A percentile compares a stretch with the other conserved stretches of the same genome.
Conservation (phyloP, 2,329 filamentous ascomycete species). For the Hypoxylon sp. region DNA sequence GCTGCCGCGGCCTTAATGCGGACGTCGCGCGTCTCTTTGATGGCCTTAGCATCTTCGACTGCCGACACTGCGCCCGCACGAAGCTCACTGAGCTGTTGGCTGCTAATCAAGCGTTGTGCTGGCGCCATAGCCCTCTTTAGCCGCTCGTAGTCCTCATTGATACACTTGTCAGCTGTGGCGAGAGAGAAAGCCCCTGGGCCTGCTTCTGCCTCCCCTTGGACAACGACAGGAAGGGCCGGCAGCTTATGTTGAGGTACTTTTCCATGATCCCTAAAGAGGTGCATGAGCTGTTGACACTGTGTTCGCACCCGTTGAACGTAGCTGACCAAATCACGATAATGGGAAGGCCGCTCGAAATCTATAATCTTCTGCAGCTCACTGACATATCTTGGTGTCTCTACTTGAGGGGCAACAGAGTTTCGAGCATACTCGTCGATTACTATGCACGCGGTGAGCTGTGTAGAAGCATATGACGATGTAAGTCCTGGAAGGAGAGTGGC, state of each 20-base stretch:
- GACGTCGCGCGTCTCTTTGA: conserved; percentile 87
- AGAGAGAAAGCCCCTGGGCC: conserved; percentile 95
- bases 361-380: conserved; percentile 80
- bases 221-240: conserved; percentile 87
- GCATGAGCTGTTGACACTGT: conserved; percentile 90
- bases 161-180: conserved; percentile 87
- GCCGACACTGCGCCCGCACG: conserved; percentile 77
- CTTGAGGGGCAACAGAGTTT: conserved; percentile 62
- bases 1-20: conserved; percentile 90
- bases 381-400: conserved; percentile 72
- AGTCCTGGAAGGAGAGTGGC: conserved; percentile 76
- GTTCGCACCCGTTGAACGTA: conserved; percentile 91
- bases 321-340: conserved; percentile 91
- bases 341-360: conserved; percentile 83
- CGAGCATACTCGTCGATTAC: conserved; percentile 91
- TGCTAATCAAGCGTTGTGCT: conserved; percentile 87
- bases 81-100: conserved; percentile 83
- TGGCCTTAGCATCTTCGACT: conserved; percentile 82
- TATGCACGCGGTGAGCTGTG: conserved; percentile 86
- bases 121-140: conserved; percentile 91
- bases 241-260: conserved; percentile 83
- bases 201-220: conserved; percentile 92
- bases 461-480: conserved; percentile 82
- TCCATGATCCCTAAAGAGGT: conserved; percentile 91
- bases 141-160: conserved; percentile 87